Conservation (phyloP, 768 basidiomycete species). For the Serendipita vermifera region DNA sequence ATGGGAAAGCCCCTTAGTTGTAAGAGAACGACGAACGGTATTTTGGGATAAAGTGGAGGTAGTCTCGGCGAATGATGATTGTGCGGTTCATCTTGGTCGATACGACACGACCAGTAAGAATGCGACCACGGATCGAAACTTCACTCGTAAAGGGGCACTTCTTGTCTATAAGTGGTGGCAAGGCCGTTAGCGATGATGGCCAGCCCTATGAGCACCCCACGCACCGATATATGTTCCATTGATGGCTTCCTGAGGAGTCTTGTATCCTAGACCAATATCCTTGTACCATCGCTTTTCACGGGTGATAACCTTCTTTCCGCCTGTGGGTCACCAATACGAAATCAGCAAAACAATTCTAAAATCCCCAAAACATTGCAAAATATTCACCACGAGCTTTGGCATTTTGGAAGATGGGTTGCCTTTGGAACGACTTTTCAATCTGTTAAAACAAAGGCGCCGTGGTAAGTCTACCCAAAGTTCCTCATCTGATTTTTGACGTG, state of each 20-base stretch:
- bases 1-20: background rate
- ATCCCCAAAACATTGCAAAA: background rate
- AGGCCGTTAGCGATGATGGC: background rate
- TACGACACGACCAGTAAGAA: slow-evolving; percentile 92
- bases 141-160: slow-evolving; percentile 99
- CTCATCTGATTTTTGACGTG: background rate
- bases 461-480: background rate
- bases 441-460: slow-evolving; percentile 25
- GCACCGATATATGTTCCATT: slow-evolving; percentile 89
- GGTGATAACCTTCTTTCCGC: slow-evolving; percentile 80
- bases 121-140: slow-evolving; percentile 96
- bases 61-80: slow-evolving; percentile 88
- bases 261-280: slow-evolving; percentile 93
- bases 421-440: slow-evolving; percentile 97
- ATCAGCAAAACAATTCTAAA: background rate
- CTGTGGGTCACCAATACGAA: slow-evolving; percentile 27
- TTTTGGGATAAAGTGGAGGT: slow-evolving; percentile 95
- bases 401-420: slow-evolving; percentile 97
- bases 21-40: slow-evolving; percentile 55
- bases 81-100: slow-evolving; percentile 99
- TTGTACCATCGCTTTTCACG: slow-evolving; percentile 99
- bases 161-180: slow-evolving; percentile 53
- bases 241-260: slow-evolving; percentile 92
- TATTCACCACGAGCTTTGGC: slow-evolving; percentile 81
- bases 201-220: background rate